Conservation (phyloP, 257 asterid genomes). For the Penstemon eatonii region DNA sequence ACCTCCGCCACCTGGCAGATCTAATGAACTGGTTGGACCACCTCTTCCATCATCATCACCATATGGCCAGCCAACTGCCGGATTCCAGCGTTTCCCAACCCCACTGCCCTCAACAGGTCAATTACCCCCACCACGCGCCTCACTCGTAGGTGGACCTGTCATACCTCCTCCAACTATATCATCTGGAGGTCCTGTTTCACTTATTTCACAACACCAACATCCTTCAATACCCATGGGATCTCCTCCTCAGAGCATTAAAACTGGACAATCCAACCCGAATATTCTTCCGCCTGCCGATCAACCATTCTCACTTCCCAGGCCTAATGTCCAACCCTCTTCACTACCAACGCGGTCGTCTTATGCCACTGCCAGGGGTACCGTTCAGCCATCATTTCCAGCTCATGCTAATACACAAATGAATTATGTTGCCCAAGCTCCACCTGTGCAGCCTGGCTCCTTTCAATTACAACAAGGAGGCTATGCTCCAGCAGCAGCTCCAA, state of each 20-base stretch:
- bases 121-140: slow-evolving; percentile 46
- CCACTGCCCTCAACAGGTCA: slow-evolving; percentile 52
- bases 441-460: slow-evolving; percentile 52
- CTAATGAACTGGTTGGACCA: slow-evolving; percentile 45
- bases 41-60: slow-evolving; percentile 41
- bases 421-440: slow-evolving; percentile 54
- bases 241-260: slow-evolving; percentile 55
- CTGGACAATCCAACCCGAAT: slow-evolving; percentile 43
- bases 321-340: slow-evolving; percentile 66
- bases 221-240: slow-evolving; percentile 61
- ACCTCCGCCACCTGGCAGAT: slow-evolving; percentile 45
- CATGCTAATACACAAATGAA: slow-evolving; percentile 56
- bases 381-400: slow-evolving; percentile 66
- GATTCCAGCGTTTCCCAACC: slow-evolving; percentile 51
- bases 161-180: slow-evolving; percentile 55
- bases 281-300: slow-evolving; percentile 45
- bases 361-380: slow-evolving; percentile 51
- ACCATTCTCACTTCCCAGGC: slow-evolving; percentile 41
- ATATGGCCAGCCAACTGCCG: slow-evolving; percentile 50
- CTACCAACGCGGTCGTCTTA: slow-evolving; percentile 54
- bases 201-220: slow-evolving; percentile 50
- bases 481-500: slow-evolving; percentile 46
- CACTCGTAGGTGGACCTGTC: slow-evolving; percentile 47
- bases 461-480: slow-evolving; percentile 59
- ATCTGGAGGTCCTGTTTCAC: slow-evolving; percentile 42